These are phyloP conservation scores for Skeletonema marinoi DNA, from an alignment of 108 stramenopile genomes.

Conservation along the genomic window DNA sequence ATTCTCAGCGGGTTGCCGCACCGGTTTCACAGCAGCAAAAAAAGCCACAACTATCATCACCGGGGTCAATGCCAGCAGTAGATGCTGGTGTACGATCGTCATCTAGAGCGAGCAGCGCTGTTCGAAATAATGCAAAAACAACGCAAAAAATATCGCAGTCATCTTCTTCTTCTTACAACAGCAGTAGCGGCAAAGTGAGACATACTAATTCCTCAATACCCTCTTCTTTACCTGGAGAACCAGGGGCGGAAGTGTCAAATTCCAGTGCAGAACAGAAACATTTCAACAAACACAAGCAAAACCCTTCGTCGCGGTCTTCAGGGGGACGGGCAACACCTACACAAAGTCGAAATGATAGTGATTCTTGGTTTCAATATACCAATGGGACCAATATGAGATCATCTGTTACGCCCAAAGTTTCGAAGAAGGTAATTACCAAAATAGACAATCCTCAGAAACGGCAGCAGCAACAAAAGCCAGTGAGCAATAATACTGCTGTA, in stretches of 20 bases:
- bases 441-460: background rate
- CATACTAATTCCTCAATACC: background rate
- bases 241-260: background rate
- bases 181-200: background rate
- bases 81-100: too few relatives aligned
- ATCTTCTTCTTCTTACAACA: background rate
- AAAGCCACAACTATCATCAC: background rate
- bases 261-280: background rate
- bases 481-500: background rate
- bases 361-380: background rate
- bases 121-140: background rate
- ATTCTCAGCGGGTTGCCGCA: background rate
- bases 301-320: background rate
- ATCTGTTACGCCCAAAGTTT: background rate
- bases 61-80: background rate
- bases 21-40: background rate
- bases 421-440: background rate
- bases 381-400: conserved; percentile 3
- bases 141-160: background rate
- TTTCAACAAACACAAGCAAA: background rate
- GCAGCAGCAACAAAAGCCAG: background rate
- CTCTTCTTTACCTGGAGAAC: background rate
- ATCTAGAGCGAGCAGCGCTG: background rate
- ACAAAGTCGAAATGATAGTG: background rate
- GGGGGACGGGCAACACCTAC: background rate